Evolutionary conservation across 495 filamentous ascomycete genomes (phyloP).

Genomic region (Penicillium daleae): DNA sequence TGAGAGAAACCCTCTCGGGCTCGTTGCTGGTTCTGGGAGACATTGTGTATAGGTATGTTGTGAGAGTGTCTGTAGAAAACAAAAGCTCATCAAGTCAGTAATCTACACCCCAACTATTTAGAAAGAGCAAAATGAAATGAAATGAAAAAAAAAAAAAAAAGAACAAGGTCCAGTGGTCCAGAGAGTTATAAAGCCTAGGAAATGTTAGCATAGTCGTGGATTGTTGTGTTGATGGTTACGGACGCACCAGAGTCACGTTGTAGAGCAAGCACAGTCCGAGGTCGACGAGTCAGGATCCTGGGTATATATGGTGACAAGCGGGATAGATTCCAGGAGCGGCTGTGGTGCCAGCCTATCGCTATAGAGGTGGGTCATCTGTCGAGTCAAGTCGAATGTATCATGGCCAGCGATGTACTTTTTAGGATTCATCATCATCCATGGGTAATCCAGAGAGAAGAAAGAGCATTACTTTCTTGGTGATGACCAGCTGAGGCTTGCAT

Average conservation of each 20-base stretch:
- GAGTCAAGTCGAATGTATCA: neutral
- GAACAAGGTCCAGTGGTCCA: conserved; percentile 33
- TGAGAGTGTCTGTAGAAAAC: neutral
- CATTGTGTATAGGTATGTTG: conserved; percentile 34
- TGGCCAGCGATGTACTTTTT: conserved; percentile 20
- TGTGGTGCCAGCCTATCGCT: conserved; percentile 15
- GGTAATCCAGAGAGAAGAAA: conserved; percentile 8
- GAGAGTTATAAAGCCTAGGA: conserved; percentile 16
- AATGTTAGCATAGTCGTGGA: conserved; percentile 20
- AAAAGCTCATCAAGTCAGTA: conserved; percentile 42
- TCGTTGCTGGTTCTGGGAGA: conserved; percentile 44
- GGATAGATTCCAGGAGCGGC: conserved; percentile 3
- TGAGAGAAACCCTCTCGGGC: conserved; percentile 40
- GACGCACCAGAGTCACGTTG: conserved; percentile 26
- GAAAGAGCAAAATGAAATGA: conserved; percentile 17
- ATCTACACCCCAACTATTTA: conserved; percentile 24
- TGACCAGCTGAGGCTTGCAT: conserved; percentile 1
- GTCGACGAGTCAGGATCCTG: neutral
- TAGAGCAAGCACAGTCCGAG: conserved; percentile 15
- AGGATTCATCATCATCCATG: conserved; percentile 17
- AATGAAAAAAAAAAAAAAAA: conserved; percentile 18
- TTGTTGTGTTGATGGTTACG: neutral
- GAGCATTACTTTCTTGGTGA: neutral
- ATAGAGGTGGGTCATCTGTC: conserved; percentile 5
- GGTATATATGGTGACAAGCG: neutral